Base-by-base conservation (phyloP, 2,329 filamentous ascomycete species). In the Didymellaceae sp. region DNA sequence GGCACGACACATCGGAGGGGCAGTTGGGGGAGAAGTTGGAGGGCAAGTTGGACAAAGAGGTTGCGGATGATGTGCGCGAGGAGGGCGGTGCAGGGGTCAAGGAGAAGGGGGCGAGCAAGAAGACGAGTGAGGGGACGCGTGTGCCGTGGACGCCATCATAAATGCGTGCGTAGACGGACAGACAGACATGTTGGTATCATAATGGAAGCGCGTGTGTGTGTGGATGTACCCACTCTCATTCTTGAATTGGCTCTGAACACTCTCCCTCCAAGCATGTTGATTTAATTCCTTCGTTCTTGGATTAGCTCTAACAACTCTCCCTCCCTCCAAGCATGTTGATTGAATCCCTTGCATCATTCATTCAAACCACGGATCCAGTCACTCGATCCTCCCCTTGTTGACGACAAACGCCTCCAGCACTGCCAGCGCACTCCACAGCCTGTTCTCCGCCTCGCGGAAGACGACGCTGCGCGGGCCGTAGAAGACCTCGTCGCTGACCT, bases 401-500 rank as follows among this genome's bases (percentile, higher is more conserved):
- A 95, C 89, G 16, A 97, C 89, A 70, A 97, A 97, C 0, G 82
- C 89, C 70, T 97, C 91, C 21, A 97, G 73, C 3, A 86, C 89
- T 86, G 86, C 79, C 64, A 96, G 85, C 34, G 91, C 92, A 58
- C 91, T 88, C 89, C 91, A 99, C 26, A 99, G 74, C 59, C 94
- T 86, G 71, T 99, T 99, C 77, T 97, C 92, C 0, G 91, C 94
- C 75, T 99, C 94, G 2, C 85, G 86, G 77, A 97, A 99, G 4
- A 97, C 94, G 20, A 99, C 78, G 30, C 90, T 96, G 66, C 88
- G 83, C 0, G 84, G 80, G 38, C 90, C 86, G 74, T 97, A 97
- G 70, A 99, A 97, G 1, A 99, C 92, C 68, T 94, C 91, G 67
- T 99, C 93, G 50, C 83, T 86, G 25, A 99, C 94, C 77, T 99